Conservation (phyloP, 495 filamentous ascomycete genomes). For the Neurospora sublineolata region DNA sequence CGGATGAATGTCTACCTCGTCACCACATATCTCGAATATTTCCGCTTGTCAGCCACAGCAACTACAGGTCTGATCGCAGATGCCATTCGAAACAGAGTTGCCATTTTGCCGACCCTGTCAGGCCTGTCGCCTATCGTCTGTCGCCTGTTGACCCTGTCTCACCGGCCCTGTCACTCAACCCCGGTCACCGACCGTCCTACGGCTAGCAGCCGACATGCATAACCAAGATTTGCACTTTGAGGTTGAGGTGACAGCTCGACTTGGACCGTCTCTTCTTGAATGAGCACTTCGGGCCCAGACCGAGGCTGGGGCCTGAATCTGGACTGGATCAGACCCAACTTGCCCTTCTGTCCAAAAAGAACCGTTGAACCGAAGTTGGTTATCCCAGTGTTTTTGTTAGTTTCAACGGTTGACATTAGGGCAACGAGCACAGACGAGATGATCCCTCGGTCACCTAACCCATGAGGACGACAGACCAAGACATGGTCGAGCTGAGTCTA, state of each 20-base stretch:
- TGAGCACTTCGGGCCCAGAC: background rate
- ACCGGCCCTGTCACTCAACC: background rate
- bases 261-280: background rate
- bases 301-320: background rate
- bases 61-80: background rate
- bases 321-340: background rate
- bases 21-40: background rate
- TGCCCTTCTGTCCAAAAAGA: background rate
- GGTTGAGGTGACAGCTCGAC: conserved; percentile 7
- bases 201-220: conserved; percentile 12
- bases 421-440: background rate
- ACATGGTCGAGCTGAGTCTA: background rate
- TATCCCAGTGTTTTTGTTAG: background rate
- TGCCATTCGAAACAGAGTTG: background rate
- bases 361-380: background rate
- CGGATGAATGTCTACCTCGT: background rate
- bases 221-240: conserved; percentile 22
- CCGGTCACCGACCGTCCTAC: conserved; percentile 7
- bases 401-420: background rate
- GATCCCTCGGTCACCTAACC: background rate
- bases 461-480: background rate
- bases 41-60: background rate
- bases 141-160: background rate
- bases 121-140: background rate
- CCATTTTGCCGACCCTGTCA: background rate